These are phyloP conservation scores for Candida andamanensis DNA, from an alignment of 805 yeast species.

Conservation along the genomic window DNA sequence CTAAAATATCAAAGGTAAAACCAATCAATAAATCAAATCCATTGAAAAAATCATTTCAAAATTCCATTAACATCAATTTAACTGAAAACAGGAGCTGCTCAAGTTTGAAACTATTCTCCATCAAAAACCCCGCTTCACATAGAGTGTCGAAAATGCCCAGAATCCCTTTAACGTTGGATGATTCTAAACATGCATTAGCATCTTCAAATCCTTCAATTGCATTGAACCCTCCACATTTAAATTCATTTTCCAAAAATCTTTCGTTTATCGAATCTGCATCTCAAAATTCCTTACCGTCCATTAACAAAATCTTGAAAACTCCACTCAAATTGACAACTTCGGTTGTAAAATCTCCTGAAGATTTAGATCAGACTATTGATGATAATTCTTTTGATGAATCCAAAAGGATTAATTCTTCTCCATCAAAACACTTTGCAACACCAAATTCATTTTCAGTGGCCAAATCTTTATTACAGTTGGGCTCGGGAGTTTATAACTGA, in stretches of 20 bases:
- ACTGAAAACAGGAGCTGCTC: constrained; percentile 4
- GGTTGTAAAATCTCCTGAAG: constrained; percentile 3
- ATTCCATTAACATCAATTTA: constrained; percentile 8
- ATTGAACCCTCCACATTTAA: constrained; percentile 4
- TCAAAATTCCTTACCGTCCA: constrained; percentile 26
- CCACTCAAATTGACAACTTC: constrained; percentile 27
- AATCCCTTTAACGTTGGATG: constrained; percentile 9
- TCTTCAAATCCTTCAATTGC: constrained; percentile 1
- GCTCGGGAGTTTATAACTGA: constrained; percentile 15
- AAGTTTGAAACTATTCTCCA: constrained; percentile 32
- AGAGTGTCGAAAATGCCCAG: too few relatives aligned
- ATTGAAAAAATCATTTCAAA: constrained; percentile 6
- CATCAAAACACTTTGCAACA: constrained; percentile 36
- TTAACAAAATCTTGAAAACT: constrained; percentile 39
- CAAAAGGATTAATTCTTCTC: constrained; percentile 26
- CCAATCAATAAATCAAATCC: constrained; percentile 4
- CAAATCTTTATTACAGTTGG: constrained; percentile 41
- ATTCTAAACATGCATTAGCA: background rate
- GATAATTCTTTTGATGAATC: constrained; percentile 20
- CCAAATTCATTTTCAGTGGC: constrained; percentile 44
- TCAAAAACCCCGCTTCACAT: constrained; percentile 32
- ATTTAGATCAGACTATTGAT: constrained; percentile 14
- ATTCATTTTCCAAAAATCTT: too few relatives aligned
- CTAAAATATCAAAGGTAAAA: constrained; percentile 3
- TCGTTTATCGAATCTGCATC: too few relatives aligned